Base-by-base conservation (phyloP, 768 basidiomycete species). In the Mycena vulgaris region DNA sequence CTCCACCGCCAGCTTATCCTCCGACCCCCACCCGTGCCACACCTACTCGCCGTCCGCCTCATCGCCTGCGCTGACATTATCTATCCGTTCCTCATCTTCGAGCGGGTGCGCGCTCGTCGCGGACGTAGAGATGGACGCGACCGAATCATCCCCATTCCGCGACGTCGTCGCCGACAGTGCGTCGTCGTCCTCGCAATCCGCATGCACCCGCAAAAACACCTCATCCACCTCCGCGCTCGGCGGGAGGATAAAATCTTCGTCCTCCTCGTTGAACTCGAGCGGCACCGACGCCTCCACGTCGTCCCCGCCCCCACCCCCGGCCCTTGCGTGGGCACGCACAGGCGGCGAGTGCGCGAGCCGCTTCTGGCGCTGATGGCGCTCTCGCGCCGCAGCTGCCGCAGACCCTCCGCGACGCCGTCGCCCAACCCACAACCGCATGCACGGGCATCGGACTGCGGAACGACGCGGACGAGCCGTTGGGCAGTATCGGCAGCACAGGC, bases 401-500 rank as follows among this genome's bases (percentile, higher is more conserved):
- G 71, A 0, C 92, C 85, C 76, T 89, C 91, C 10, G 85, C 87
- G 78, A 93, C 86, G 35, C 86, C 88, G 57, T 89, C n/a, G n/a
- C n/a, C n/a, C n/a, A n/a, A n/a, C n/a, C 87, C 9, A 85, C 83
- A 63, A 90, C 84, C 17, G 82, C 84, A 5, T 89, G 82, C 27
- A 92, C 90, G 1, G 90, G 90, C 9, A 92, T 90, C 5, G 89
- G 79, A 56, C 84, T 85, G 23, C 83, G 79, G 63, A 86, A 83
- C 5, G 82, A 81, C 60, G 82, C 81, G 3, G 83, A 81, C 7
- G 81, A 73, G 19, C 83, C 80, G 84, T 96, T 96, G 0, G 95
- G 95, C 39, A 92, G 85, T 89, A 94, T 94, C 0, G 95, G 95
- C 1, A 96, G 85, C 35, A 89, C 85, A 0, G 84, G 82, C 35